These are phyloP conservation scores for Globisporangium cederbergense DNA, from an alignment of 352 stramenopile species.

Conservation along the genomic window DNA sequence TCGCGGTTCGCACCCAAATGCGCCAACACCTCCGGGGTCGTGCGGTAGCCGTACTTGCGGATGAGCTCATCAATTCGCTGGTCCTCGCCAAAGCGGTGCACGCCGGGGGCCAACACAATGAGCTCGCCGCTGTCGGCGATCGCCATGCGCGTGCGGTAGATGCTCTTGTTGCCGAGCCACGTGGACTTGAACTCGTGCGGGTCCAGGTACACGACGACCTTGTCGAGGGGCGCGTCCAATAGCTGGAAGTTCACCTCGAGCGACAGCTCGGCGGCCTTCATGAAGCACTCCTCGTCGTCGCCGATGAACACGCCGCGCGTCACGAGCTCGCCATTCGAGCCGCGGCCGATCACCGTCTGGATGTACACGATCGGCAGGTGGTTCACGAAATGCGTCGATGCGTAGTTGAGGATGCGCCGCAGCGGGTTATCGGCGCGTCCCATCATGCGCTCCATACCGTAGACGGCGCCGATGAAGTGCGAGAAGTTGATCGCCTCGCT, in stretches of 20 bases:
- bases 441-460: slow-evolving; percentile 99
- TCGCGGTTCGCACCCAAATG: slow-evolving; percentile 90
- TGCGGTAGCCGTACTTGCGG: slow-evolving; percentile 95
- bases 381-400: slow-evolving; percentile 89
- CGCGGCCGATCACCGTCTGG: slow-evolving; percentile 92
- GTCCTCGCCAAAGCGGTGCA: slow-evolving; percentile 95
- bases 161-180: slow-evolving; percentile 98
- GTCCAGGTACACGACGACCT: slow-evolving; percentile 96
- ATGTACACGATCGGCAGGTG: slow-evolving; percentile 94
- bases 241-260: slow-evolving; percentile 96
- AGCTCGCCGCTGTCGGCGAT: slow-evolving; percentile 95
- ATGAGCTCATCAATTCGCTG: slow-evolving; percentile 94
- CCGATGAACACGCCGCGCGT: slow-evolving; percentile 94
- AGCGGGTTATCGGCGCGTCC: slow-evolving; percentile 94
- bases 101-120: slow-evolving; percentile 93
- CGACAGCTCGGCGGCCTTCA: slow-evolving; percentile 91
- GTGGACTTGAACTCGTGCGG: slow-evolving; percentile 97
- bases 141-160: slow-evolving; percentile 97
- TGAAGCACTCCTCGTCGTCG: slow-evolving; percentile 95
- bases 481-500: slow-evolving; percentile 97
- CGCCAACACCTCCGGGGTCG: slow-evolving; percentile 92
- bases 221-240: slow-evolving; percentile 87
- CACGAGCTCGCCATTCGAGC: slow-evolving; percentile 56
- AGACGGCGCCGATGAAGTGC: slow-evolving; percentile 97
- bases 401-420: slow-evolving; percentile 95